Percentiles rank a stretch among this genome's conserved stretches.
Evolutionary conservation across 2,329 filamentous ascomycete species (phyloP).

Genomic region (Stagonosporopsis vannaccii): DNA sequence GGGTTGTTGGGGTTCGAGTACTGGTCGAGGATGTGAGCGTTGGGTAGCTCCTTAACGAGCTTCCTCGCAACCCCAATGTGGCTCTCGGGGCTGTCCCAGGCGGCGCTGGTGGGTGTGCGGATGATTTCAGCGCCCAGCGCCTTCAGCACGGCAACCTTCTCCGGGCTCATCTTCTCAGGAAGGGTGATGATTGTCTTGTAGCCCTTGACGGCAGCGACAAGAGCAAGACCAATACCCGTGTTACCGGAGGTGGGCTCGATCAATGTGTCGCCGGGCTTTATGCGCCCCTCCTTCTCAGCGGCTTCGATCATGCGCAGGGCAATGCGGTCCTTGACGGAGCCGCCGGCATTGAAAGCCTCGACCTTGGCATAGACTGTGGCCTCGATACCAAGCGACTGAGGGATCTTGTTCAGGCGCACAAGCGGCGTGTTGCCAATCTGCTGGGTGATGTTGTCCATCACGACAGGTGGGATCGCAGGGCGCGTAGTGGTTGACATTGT

Average conservation of each 20-base stretch:
- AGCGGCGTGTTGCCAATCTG: constrained; percentile 97
- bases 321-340: constrained; percentile 94
- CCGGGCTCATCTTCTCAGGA: constrained; percentile 98
- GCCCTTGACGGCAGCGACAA: constrained; percentile 94
- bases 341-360: constrained; percentile 92
- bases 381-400: constrained; percentile 87
- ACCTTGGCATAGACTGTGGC: constrained; percentile 90
- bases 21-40: constrained; percentile 96
- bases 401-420: constrained; percentile 90
- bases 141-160: constrained; percentile 94
- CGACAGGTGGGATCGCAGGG: constrained; percentile 61
- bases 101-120: constrained; percentile 92
- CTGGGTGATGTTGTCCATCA: constrained; percentile 75
- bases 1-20: constrained; percentile 94
- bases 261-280: constrained; percentile 95
- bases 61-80: constrained; percentile 94
- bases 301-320: constrained; percentile 97
- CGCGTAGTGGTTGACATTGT: constrained; percentile 58
- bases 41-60: constrained; percentile 93
- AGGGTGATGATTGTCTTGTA: constrained; percentile 99
- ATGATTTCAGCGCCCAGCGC: constrained; percentile 97
- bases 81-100: constrained; percentile 92
- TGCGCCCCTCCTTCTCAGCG: constrained; percentile 87
- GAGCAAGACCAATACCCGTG: constrained; percentile 93
- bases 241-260: constrained; percentile 99